Base-by-base conservation (phyloP, 1,284 basidiomycete genomes). In the Flammula alnicola region DNA sequence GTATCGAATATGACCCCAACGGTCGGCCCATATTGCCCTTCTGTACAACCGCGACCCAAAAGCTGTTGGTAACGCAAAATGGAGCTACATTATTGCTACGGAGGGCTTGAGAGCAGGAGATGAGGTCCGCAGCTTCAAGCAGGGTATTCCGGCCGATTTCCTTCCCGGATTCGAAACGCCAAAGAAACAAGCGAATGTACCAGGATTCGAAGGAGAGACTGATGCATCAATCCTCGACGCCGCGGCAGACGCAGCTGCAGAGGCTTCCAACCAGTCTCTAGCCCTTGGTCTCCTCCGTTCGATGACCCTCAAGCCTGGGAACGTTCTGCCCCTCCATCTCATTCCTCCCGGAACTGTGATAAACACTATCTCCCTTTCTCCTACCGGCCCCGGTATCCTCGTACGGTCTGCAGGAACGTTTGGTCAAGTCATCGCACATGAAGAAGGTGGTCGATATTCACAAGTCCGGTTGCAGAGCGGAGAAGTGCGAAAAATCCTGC, bases 1-100 rank as follows among this genome's bases (percentile, higher is more conserved):
- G 95, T 35, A 91, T 99, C 61, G 96, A 99, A 72, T 99, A 98
- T 68, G 96, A 99, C 75, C 96, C 96, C 0, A 91, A 92, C 81
- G 96, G 42, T 91, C 88, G 35, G 93, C 92, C 3, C 97, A 99
- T 69, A 95, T 99, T 63, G 96, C 96, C 1, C 80, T 99, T 45
- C 66, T 98, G 57, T 77, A 80, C 62, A 83, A 79, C 65, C 76
- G 85, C 51, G 70, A 84, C 60, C 71, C 74, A 1, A 64, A 64
- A 11, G 72, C 72, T 16, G 69, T 77, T 60, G 81, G 80, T 4
- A 67, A 49, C 54, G 71, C 79, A 58, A 74, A 75, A 61, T 85
- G 81, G 80, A 90, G 84, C 63, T 98, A 99, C 68, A 95, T 98
- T 62, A 76, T 98, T 41, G 95, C 96, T 1, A 88, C 92, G 1